Base-by-base conservation (phyloP, 306 rosid species). In the Arachis hypogaea region DNA sequence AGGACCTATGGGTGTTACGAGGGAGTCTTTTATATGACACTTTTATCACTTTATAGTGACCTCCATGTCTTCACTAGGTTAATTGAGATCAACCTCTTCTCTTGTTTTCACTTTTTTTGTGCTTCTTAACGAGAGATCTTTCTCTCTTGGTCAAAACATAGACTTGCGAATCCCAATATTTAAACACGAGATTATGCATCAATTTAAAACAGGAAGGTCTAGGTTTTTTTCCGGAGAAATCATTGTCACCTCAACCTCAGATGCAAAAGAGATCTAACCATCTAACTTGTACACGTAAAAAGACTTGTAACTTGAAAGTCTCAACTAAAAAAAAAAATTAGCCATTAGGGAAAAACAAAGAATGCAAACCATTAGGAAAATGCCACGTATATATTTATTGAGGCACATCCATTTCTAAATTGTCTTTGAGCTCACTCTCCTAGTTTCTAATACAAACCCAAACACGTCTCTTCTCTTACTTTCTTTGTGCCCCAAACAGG, bases 361-460 rank as follows among this genome's bases (percentile, higher is more conserved):
- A 33, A 33, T 33, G 38, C 16, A 40, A 69, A 40, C 84, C 93
- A 72, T 57, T 58, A 59, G 4, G 14, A 54, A 51, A 3, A 11
- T 60, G 86, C 45, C 96, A 88, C 96, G 96, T 84, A 70, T 18
- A 18, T 74, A 45, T 52, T 72, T 59, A 63, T 7, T 6, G 63
- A 80, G 79, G 89, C 92, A 87, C 85, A 90, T 86, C 89, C 84
- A n/a, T 52, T 14, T 52, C 28, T 33, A 33, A 33, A 33, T 33
- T 33, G 38, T 33, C 38, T 33, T 33, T 33, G 38, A 33, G 38
- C 38, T 46, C 51, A 7, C 51, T 52, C 29, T n/a, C 2, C 6
- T 52, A 18, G 12, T 7, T 22, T n/a, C 7, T 4, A 52, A n/a
- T n/a, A 56, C n/a, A 4, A 16, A 30, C 8, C 14, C 55, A 36